Base-by-base conservation (phyloP, 148 eudicot species). In the Camellia sinensis region DNA sequence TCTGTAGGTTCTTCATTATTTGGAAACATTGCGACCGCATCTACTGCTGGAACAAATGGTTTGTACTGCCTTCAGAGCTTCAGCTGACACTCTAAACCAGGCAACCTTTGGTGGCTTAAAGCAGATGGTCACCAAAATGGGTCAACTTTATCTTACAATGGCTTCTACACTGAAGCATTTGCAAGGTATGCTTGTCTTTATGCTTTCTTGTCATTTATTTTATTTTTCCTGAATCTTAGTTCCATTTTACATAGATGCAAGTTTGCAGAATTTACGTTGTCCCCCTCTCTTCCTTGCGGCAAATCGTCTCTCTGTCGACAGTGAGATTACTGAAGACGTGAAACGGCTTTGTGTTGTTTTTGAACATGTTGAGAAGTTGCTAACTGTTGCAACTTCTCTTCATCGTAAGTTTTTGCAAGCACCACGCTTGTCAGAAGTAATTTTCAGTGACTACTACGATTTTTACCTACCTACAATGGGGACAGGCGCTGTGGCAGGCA, bases 21-120 rank as follows among this genome's bases (percentile, higher is more conserved):
- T 95, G 90, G 99, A 95, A 86, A 95, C 99, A 22, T 78, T 95
- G 81, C 88, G 84, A 60, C 99, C 99, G 44, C 85, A 90, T 84
- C 94, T 87, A 81, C 83, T 95, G 87, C 91, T 95, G 84, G 99
- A 93, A 89, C 97, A 95, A 85, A 93, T 95, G 97, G 89, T 95
- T 71, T 90, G 92, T 83, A 89, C 97, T 79, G 91, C 99, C 80
- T 90, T 93, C 80, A 84, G 87, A 85, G 97, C 97, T 52, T 83
- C 97, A 60, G 93, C 97, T 73, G 93, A 90, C 80, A 93, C 96
- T 48, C 83, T 93, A 60, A 89, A 88, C 77, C 93, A 76, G 82
- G 87, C 97, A 50, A 66, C 86, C 82, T 90, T 90, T 68, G 99
- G 99, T 53, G 87, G 80, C 77, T 78, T 92, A 73, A 84, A 83